These are phyloP conservation scores for Penicillium atrosanguineum DNA, from an alignment of 495 filamentous ascomycete genomes.

Conservation along the genomic window DNA sequence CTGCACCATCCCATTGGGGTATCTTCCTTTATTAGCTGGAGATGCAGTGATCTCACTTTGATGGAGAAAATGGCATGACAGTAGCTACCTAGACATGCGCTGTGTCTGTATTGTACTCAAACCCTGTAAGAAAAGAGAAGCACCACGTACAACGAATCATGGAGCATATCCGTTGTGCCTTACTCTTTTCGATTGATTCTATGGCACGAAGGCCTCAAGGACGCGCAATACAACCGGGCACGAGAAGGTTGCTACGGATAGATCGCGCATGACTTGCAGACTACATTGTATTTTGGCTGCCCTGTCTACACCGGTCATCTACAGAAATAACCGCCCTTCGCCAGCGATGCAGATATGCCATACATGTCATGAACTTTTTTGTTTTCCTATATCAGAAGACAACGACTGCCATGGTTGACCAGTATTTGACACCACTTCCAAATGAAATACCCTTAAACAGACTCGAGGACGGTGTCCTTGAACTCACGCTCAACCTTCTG, in stretches of 20 bases:
- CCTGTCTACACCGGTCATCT: constrained; percentile 1
- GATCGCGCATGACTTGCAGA: background rate
- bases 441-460: constrained; percentile 61
- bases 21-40: no score
- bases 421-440: constrained; percentile 26
- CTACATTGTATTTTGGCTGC: constrained; percentile 5
- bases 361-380: constrained; percentile 37
- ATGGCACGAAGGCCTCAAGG: no score
- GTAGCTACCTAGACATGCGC: no score
- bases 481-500: constrained; percentile 99
- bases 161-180: no score
- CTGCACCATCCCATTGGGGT: no score
- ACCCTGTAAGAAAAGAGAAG: no score
- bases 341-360: constrained; percentile 17
- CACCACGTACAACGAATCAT: no score
- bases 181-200: no score
- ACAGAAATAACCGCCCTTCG: constrained; percentile 3
- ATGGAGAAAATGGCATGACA: no score
- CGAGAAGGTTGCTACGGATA: background rate
- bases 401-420: constrained; percentile 27
- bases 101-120: no score
- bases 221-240: background rate
- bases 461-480: constrained; percentile 93
- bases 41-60: no score
- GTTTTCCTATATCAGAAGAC: constrained; percentile 31